These are phyloP conservation scores for Grosmannia clavigera DNA, from an alignment of 2,329 filamentous ascomycete species.

Conservation along the genomic window DNA sequence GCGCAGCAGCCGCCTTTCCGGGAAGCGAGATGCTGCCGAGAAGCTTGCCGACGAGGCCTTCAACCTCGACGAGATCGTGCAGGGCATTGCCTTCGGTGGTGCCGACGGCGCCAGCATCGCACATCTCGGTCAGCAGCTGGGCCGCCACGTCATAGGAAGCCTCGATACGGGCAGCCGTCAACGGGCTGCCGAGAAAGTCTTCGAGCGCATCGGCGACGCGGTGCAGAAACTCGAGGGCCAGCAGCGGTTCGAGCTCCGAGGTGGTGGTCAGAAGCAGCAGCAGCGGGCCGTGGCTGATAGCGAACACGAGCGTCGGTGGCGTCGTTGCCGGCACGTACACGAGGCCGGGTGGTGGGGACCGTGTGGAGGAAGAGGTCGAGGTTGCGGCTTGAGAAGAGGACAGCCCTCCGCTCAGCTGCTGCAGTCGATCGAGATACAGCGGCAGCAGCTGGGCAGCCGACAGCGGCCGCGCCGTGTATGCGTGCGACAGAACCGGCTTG, in stretches of 20 bases:
- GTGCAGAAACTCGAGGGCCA: constrained; percentile 89
- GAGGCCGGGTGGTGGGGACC: constrained; percentile 65
- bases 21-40: constrained; percentile 79
- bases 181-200: constrained; percentile 81
- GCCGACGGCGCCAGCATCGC: constrained; percentile 74
- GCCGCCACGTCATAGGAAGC: constrained; percentile 85
- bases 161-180: constrained; percentile 79
- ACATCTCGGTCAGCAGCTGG: constrained; percentile 90
- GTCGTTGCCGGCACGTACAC: constrained; percentile 73
- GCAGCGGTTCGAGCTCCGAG: constrained; percentile 77
- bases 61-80: constrained; percentile 81
- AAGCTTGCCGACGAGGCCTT: constrained; percentile 79
- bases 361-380: background rate
- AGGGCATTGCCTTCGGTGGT: constrained; percentile 91
- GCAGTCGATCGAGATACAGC: constrained; percentile 71
- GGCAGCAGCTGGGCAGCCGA: constrained; percentile 65
- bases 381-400: background rate
- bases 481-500: constrained; percentile 75
- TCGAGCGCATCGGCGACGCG: constrained; percentile 85
- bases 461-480: constrained; percentile 72
- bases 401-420: background rate
- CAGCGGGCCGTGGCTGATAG: constrained; percentile 70
- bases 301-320: constrained; percentile 82
- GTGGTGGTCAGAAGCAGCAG: constrained; percentile 75
- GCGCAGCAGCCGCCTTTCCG: constrained; percentile 30